Evolutionary conservation across 192 early-diverging fungal genomes (phyloP).

Genomic region (Coemansia sp.): DNA sequence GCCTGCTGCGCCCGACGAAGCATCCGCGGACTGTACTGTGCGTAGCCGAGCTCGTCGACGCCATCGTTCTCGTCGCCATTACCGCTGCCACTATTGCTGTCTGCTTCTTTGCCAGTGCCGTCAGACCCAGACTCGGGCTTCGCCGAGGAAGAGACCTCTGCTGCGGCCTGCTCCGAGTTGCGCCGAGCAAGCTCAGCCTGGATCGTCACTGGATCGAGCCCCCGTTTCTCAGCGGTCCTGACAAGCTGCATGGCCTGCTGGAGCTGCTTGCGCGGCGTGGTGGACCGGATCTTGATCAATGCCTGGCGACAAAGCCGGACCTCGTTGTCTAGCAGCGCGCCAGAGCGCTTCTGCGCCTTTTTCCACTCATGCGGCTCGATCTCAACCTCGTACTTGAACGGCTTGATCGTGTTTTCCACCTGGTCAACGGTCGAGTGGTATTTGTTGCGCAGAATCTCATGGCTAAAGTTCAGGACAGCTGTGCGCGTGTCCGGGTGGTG

Average conservation of each 20-base stretch:
- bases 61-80: neutral
- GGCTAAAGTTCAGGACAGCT: constrained; percentile 80
- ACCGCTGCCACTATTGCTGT: neutral
- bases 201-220: constrained; percentile 34
- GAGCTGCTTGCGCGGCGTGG: constrained; percentile 77
- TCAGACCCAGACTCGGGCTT: neutral
- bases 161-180: constrained; percentile 22
- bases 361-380: constrained; percentile 89
- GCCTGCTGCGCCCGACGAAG: constrained; percentile 80
- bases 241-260: constrained; percentile 83
- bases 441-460: constrained; percentile 82
- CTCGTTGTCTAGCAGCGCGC: constrained; percentile 75
- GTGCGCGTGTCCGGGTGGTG: constrained; percentile 81
- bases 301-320: constrained; percentile 75
- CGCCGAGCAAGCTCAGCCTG: constrained; percentile 41
- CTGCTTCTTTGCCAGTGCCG: constrained; percentile 6
- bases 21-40: constrained; percentile 72
- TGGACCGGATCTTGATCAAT: constrained; percentile 70
- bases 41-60: constrained; percentile 61
- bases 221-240: constrained; percentile 68
- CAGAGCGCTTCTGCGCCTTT: constrained; percentile 82
- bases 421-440: constrained; percentile 91
- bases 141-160: neutral
- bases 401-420: constrained; percentile 99
- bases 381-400: constrained; percentile 98